Evolutionary conservation across 345 rosid genomes (phyloP), one percentile per base, ranked within the genome.

Genomic region (Salix purpurea): DNA sequence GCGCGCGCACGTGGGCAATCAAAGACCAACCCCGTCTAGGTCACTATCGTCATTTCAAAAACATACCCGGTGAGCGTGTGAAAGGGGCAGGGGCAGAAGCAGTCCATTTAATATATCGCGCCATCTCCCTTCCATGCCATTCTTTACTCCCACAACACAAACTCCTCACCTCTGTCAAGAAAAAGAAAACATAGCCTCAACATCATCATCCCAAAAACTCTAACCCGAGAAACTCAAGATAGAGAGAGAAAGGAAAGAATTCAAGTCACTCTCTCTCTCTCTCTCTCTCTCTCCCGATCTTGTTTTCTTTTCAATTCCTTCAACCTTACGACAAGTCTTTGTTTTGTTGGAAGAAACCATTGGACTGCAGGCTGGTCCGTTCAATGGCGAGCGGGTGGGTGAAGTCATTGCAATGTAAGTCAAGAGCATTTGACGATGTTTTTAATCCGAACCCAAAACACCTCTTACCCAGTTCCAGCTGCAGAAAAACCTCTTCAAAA

Each of bases 351-450:
- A 21, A 68, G 80, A 37, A 21, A 28, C 26, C 48, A 24, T 60
- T 37, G 19, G n/a, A 16, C 18, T 30, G 4, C 32, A 21, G 42
- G 69, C 6, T 39, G 74, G 69, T 77, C 73, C 65, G 74, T 52
- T 78, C 42, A 46, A 93, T 92, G 98, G 94, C 97, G 37, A 79
- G 85, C 67, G 86, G 90, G 69, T 96, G 99, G 99, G 89, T 96
- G 67, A 96, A 93, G 78, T 93, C 98, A 2, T 73, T 92, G 62
- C 98, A 93, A 64, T 96, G 99, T 89, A 96, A 89, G 78, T 93
- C 99, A 0, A 89, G 92, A 78, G 98, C 99, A 36, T 88, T 84
- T 67, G 98, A 96, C 5, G 99, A 96, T 84, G 98, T 93, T 76
- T 82, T 84, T 80, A 87, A 76, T 65, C 91, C 96, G 5, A 78